Conservation (phyloP, 2,329 filamentous ascomycete genomes). For the Fusarium aywerte region DNA sequence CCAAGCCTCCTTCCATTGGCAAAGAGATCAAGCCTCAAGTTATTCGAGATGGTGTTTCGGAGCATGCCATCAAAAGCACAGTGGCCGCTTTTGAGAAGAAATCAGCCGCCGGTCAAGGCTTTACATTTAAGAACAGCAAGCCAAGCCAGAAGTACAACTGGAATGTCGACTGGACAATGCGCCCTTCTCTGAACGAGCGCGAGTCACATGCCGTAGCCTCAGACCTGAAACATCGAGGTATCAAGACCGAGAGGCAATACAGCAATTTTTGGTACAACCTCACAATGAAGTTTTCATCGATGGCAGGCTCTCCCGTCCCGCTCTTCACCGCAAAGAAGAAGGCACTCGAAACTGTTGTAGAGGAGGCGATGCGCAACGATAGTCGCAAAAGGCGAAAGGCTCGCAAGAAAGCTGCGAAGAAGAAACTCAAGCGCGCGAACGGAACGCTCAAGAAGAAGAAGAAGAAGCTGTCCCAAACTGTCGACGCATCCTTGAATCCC, state of each 20-base stretch:
- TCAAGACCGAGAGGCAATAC: constrained; percentile 29
- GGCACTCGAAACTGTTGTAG: constrained; percentile 36
- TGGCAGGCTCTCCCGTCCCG: constrained; percentile 34
- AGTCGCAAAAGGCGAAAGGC: neutral
- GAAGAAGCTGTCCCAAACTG: constrained; percentile 14
- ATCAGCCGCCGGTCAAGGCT: constrained; percentile 27
- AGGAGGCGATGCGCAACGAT: constrained; percentile 33
- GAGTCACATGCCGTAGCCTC: constrained; percentile 17
- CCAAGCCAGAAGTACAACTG: constrained; percentile 25
- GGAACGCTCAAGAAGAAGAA: constrained; percentile 5
- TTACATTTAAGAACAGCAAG: neutral
- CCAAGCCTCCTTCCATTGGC: constrained; percentile 4
- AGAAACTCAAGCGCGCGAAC: neutral
- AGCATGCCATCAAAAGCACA: constrained; percentile 42
- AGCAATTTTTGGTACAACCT: constrained; percentile 45
- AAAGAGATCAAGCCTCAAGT: constrained; percentile 31
- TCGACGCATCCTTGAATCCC: constrained; percentile 29
- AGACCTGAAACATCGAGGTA: constrained; percentile 31
- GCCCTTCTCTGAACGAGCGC: constrained; percentile 8
- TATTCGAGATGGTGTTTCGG: constrained; percentile 40
- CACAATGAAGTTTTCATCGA: constrained; percentile 35
- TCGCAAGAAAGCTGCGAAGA: neutral
- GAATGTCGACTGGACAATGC: constrained; percentile 29
- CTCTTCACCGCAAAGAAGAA: constrained; percentile 44
- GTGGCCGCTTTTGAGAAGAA: constrained; percentile 34